Conservation (phyloP, 1,139 yeast species). For the Pichia sp. region DNA sequence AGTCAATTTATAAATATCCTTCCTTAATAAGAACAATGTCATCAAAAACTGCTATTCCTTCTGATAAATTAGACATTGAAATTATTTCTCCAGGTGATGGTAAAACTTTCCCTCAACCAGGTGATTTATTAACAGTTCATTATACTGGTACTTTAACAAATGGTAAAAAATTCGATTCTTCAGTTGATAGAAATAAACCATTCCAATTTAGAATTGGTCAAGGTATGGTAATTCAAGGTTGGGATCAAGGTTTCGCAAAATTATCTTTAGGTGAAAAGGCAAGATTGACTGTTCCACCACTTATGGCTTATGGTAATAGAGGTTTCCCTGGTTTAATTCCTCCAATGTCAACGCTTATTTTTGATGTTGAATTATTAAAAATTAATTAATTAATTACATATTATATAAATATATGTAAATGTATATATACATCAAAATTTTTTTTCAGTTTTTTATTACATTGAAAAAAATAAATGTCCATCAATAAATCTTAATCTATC, state of each 20-base stretch:
- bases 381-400: slow-evolving; percentile 45
- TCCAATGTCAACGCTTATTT: slow-evolving; percentile 87
- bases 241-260: slow-evolving; percentile 93
- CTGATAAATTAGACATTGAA: slow-evolving; percentile 25
- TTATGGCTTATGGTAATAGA: slow-evolving; percentile 87
- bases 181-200: slow-evolving; percentile 89
- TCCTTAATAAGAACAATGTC: slow-evolving; percentile 7
- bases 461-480: slow-evolving; percentile 1
- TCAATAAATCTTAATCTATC: slow-evolving; percentile 14
- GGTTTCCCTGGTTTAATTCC: slow-evolving; percentile 97
- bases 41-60: slow-evolving; percentile 10
- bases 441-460: not conserved
- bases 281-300: slow-evolving; percentile 83
- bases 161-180: slow-evolving; percentile 93
- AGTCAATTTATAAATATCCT: not conserved
- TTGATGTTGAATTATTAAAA: slow-evolving; percentile 84
- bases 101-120: slow-evolving; percentile 72
- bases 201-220: slow-evolving; percentile 91
- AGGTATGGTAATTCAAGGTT: slow-evolving; percentile 92
- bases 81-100: slow-evolving; percentile 54
- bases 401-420: not conserved
- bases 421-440: too few relatives aligned
- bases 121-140: slow-evolving; percentile 87
- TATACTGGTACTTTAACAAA: slow-evolving; percentile 91
- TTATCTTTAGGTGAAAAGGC: slow-evolving; percentile 91